Conservation (phyloP, 163 green algal genomes). For the Prototheca cutis region DNA sequence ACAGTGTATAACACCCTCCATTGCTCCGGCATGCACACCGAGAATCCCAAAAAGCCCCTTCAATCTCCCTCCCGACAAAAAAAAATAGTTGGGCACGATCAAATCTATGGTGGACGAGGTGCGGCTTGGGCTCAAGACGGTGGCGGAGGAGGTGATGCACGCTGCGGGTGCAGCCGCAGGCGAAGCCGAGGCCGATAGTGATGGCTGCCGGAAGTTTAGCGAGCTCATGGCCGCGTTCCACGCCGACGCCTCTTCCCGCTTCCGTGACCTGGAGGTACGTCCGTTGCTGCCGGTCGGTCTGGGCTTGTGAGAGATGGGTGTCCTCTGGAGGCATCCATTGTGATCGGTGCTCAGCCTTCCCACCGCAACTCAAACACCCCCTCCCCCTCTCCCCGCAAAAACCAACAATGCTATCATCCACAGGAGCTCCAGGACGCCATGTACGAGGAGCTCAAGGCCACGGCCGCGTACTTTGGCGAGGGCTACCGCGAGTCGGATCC, state of each 20-base stretch:
- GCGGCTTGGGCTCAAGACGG: conserved; percentile 28
- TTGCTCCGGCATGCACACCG: no score
- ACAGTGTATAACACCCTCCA: no score
- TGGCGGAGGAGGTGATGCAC: conserved; percentile 43
- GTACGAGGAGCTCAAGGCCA: conserved; percentile 19
- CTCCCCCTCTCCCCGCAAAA: not conserved
- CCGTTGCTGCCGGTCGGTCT: no score
- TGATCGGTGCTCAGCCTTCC: no score
- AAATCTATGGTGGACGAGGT: conserved; percentile 40
- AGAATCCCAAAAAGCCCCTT: no score
- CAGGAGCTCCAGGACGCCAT: conserved; percentile 23
- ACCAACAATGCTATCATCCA: no score
- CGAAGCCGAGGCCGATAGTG: not conserved
- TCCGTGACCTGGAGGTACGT: conserved; percentile 30
- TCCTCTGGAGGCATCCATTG: no score
- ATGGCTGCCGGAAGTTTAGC: conserved; percentile 15
- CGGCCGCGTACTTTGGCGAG: conserved; percentile 49
- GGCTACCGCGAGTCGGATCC: conserved; percentile 29
- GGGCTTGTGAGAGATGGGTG: no score
- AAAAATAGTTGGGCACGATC: conserved; percentile 39
- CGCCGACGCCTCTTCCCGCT: conserved; percentile 10
- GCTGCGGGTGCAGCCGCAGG: conserved; percentile 7
- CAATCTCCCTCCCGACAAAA: no score
- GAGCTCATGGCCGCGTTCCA: conserved; percentile 41
- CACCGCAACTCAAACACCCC: not conserved